These are phyloP conservation scores for Chaetomium olivaceum DNA, from an alignment of 2,329 filamentous ascomycete species.

Conservation along the genomic window DNA sequence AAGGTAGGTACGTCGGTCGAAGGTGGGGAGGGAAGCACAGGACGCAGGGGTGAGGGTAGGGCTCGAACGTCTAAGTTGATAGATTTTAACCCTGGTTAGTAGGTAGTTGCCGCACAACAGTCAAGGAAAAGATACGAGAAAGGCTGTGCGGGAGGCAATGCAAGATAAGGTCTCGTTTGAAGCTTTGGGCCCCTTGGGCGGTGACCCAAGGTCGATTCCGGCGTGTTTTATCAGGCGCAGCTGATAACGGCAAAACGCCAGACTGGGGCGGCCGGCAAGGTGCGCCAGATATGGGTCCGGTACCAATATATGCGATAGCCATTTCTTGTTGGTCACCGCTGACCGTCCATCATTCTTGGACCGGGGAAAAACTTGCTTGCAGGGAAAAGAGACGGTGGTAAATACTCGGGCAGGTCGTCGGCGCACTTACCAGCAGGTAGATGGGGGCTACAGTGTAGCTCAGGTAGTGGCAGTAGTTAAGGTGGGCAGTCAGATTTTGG, in stretches of 20 bases:
- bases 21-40: not conserved
- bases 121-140: conserved; percentile 22
- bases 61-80: not conserved
- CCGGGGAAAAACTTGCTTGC: too few relatives aligned
- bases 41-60: not conserved
- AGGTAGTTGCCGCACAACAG: conserved; percentile 25
- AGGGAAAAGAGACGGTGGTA: not conserved
- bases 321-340: not conserved
- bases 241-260: conserved; percentile 30
- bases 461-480: not conserved
- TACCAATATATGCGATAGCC: not conserved
- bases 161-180: conserved; percentile 28
- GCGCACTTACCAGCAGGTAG: not conserved
- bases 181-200: not conserved
- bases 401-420: not conserved
- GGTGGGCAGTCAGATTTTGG: not conserved
- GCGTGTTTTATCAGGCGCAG: conserved; percentile 15
- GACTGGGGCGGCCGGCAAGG: conserved; percentile 23
- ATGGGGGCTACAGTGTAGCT: not conserved
- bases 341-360: too few relatives aligned
- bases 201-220: conserved; percentile 6
- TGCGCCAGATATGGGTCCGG: conserved; percentile 18
- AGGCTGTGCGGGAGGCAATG: conserved; percentile 16
- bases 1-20: not conserved
- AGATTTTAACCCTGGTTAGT: conserved; percentile 12